These are phyloP conservation scores for Auriculariales sp. DNA, from an alignment of 768 basidiomycete species.

Conservation along the genomic window DNA sequence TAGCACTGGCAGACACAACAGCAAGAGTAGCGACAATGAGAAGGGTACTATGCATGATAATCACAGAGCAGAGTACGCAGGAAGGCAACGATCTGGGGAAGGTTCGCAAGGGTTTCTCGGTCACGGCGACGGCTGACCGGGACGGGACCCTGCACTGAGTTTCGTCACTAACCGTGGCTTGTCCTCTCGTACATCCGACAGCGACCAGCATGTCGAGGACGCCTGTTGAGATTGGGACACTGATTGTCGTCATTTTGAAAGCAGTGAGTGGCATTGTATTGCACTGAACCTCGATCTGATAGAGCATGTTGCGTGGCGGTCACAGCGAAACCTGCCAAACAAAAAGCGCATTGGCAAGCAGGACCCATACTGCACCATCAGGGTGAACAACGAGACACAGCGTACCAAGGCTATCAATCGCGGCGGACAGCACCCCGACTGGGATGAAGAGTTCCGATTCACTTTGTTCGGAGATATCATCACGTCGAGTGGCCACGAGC, in stretches of 20 bases:
- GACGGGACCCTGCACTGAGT: too few relatives aligned
- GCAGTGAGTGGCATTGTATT: slow-evolving; percentile 44
- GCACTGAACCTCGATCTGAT: background rate
- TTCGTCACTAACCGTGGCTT: too few relatives aligned
- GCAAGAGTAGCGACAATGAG: too few relatives aligned
- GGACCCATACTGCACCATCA: slow-evolving; percentile 83
- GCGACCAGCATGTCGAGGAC: too few relatives aligned
- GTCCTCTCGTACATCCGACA: too few relatives aligned
- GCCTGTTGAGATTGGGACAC: slow-evolving; percentile 74
- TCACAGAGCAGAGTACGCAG: too few relatives aligned
- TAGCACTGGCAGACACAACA: too few relatives aligned
- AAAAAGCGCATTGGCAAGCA: slow-evolving; percentile 93
- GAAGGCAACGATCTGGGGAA: too few relatives aligned
- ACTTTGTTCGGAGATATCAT: slow-evolving; percentile 63
- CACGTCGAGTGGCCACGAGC: slow-evolving; percentile 21
- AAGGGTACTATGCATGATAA: too few relatives aligned
- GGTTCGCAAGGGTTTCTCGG: too few relatives aligned
- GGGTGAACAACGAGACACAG: slow-evolving; percentile 67
- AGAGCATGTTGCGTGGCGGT: too few relatives aligned
- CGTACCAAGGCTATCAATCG: slow-evolving; percentile 86
- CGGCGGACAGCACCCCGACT: slow-evolving; percentile 96
- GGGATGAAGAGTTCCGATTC: slow-evolving; percentile 97
- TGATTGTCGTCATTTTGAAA: slow-evolving; percentile 86
- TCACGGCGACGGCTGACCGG: too few relatives aligned
- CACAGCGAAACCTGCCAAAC: slow-evolving; percentile 75